Percentiles rank a stretch among this genome's conserved stretches.
phyloP scores from a whole-genome alignment of 345 rosid genomes.

The Tarenaya hassleriana region DNA sequence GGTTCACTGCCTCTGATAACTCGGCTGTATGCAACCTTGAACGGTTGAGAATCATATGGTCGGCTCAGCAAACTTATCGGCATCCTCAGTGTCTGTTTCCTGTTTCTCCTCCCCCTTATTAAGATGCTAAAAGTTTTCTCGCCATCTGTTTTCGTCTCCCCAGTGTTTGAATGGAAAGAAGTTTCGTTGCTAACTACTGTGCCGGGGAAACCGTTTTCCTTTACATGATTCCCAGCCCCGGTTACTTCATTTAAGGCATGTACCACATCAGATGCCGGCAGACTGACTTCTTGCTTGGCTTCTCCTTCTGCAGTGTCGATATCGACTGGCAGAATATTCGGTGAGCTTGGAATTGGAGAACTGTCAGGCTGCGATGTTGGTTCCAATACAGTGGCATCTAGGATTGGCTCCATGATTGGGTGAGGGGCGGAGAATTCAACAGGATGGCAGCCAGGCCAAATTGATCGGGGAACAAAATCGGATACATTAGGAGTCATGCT shows the following conservation, averaged over 20 bases:
- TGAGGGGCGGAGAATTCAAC: slow-evolving; percentile 61
- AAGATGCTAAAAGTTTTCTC: slow-evolving; percentile 91
- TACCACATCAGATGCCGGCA: neutral
- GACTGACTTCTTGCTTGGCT: slow-evolving; percentile 26
- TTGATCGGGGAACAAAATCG: slow-evolving; percentile 61
- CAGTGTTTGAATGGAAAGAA: no score
- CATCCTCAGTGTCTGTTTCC: slow-evolving; percentile 86
- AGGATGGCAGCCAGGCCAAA: slow-evolving; percentile 71
- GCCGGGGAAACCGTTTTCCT: slow-evolving; percentile 24
- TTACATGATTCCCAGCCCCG: slow-evolving; percentile 20
- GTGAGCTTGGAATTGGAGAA: no score
- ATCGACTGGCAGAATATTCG: slow-evolving; percentile 41
- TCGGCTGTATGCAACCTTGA: slow-evolving; percentile 66
- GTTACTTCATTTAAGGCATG: neutral
- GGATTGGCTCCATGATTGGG: slow-evolving; percentile 56
- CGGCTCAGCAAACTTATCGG: slow-evolving; percentile 85
- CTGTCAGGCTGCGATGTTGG: slow-evolving; percentile 33
- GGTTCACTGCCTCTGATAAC: slow-evolving; percentile 74
- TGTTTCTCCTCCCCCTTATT: slow-evolving; percentile 76
- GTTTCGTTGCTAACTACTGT: slow-evolving; percentile 32
- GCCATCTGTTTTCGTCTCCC: slow-evolving; percentile 41
- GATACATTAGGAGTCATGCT: slow-evolving; percentile 46
- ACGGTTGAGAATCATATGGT: slow-evolving; percentile 85
- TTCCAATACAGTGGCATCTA: slow-evolving; percentile 39
- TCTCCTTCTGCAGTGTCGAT: slow-evolving; percentile 42